A percentile compares a stretch with the other conserved stretches of the same genome.
These are phyloP conservation scores for Cyathus striatus DNA, from an alignment of 768 basidiomycete genomes.

Conservation along the genomic window DNA sequence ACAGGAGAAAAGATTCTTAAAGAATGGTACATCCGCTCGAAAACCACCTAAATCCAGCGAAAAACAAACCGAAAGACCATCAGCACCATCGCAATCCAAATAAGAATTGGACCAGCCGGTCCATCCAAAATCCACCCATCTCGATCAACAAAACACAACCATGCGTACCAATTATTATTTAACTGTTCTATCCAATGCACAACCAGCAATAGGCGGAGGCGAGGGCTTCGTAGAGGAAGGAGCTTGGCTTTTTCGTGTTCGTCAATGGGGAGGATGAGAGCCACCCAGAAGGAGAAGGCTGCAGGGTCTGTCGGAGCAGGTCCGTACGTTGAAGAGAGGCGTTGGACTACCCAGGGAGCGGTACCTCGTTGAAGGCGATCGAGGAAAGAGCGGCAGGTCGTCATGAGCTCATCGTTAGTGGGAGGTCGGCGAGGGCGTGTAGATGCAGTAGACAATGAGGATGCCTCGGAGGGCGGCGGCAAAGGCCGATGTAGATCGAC, in stretches of 20 bases:
- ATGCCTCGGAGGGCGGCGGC: constrained; percentile 3
- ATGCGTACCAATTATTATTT: constrained; percentile 45
- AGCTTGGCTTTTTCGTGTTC: constrained; percentile 86
- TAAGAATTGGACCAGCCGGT: constrained; percentile 8
- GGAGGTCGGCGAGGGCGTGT: constrained; percentile 13
- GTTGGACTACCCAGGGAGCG: constrained; percentile 92
- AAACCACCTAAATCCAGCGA: constrained; percentile 60
- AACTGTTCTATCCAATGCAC: constrained; percentile 90
- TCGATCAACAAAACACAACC: constrained; percentile 16
- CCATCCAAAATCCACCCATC: constrained; percentile 10
- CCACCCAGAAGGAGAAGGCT: constrained; percentile 87
- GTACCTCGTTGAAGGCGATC: constrained; percentile 51
- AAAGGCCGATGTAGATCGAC: constrained; percentile 1
- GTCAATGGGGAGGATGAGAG: constrained; percentile 85
- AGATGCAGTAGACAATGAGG: constrained; percentile 1
- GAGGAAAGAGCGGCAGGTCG: constrained; percentile 38
- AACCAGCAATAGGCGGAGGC: constrained; percentile 77
- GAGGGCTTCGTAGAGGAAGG: constrained; percentile 72
- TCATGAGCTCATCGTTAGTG: constrained; percentile 51
- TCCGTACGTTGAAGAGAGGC: constrained; percentile 75
- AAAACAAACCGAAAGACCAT: constrained; percentile 22
- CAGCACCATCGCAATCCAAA: constrained; percentile 21
- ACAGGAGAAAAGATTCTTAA: too few relatives aligned
- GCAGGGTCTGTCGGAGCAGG: constrained; percentile 69
- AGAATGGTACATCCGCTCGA: constrained; percentile 61